These are phyloP conservation scores for Pugionium dolabratum DNA, from an alignment of 345 rosid species.

Conservation along the genomic window DNA sequence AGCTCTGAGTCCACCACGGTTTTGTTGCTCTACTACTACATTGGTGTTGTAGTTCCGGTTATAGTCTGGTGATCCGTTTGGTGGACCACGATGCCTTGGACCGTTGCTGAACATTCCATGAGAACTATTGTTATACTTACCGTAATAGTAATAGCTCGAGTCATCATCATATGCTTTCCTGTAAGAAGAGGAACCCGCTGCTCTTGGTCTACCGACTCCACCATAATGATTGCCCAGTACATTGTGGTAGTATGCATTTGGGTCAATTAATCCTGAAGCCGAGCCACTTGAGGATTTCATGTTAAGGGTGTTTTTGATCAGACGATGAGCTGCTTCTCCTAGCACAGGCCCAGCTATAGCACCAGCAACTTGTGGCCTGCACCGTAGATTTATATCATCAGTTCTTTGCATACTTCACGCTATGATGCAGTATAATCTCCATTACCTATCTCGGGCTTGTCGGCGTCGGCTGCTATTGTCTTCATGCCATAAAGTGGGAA, in stretches of 20 bases:
- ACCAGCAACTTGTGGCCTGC: constrained; percentile 81
- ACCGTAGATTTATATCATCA: constrained; percentile 30
- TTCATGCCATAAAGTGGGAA: constrained; percentile 90
- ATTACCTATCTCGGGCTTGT: constrained; percentile 81
- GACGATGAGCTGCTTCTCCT: constrained; percentile 98
- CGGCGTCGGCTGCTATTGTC: constrained; percentile 73
- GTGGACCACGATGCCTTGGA: constrained; percentile 45
- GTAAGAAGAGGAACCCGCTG: constrained; percentile 58
- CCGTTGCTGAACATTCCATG: constrained; percentile 45
- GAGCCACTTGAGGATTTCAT: constrained; percentile 61
- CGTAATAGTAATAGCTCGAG: constrained; percentile 44
- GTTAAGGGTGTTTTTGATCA: constrained; percentile 86
- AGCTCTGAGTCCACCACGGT: constrained; percentile 50
- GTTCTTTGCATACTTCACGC: neutral
- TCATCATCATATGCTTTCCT: constrained; percentile 54
- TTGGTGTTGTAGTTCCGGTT: constrained; percentile 51
- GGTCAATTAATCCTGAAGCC: constrained; percentile 52
- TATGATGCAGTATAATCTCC: neutral
- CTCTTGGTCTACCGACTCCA: constrained; percentile 49
- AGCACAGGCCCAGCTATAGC: constrained; percentile 69
- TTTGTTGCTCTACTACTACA: constrained; percentile 50
- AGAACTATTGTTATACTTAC: constrained; percentile 44
- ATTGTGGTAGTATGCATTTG: constrained; percentile 44
- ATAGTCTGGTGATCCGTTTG: constrained; percentile 53
- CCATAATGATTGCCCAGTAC: constrained; percentile 42